Base-by-base conservation (phyloP, 179 eudicot genomes). In the Silene vulgaris region DNA sequence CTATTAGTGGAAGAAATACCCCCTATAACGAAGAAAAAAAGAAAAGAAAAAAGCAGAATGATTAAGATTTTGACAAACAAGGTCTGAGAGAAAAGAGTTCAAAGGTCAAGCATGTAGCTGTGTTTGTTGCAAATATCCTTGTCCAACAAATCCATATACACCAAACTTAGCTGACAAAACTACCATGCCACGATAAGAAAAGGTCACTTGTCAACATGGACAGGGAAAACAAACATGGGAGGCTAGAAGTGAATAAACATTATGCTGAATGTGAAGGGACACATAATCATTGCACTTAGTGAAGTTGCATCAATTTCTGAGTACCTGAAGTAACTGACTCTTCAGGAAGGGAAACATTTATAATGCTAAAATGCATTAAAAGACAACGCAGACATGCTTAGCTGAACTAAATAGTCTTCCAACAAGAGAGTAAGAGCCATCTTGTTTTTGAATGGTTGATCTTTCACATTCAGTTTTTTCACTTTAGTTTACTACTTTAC, bases 1-100 rank as follows among this genome's bases (percentile, higher is more conserved):
- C 88, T 66, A 95, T 90, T 77, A 95, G 69, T 29, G 97, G 99
- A 83, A 95, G 99, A 87, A 95, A 95, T 26, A 86, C 88, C 76
- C 97, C 99, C 99, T 90, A 75, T 52, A 52, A 40, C 12, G 13
- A 52, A 35, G 62, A 60, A n/a, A 21, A 59, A 48, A 6, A 64
- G 19, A 11, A 14, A 45, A 2, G 14, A 72, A 71, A 59, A 19
- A 60, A 17, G 16, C 19, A 5, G 17, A 66, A 35, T n/a, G 23
- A 19, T 6, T 62, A 19, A 72, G 17, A 63, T 35, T 1, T 9
- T 29, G 21, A n/a, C 56, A 60, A 67, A 20, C 50, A 76, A 8
- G 48, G 64, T 35, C 16, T 9, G 16, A 17, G 28, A 37, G 19
- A 50, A 69, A 19, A 40, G 8, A 40, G 28, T 8, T 30, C 50